Percentiles rank a stretch among this genome's conserved stretches.
Conservation (phyloP, 164 flowering plant species). For the Tetrastigma voinierianum region DNA sequence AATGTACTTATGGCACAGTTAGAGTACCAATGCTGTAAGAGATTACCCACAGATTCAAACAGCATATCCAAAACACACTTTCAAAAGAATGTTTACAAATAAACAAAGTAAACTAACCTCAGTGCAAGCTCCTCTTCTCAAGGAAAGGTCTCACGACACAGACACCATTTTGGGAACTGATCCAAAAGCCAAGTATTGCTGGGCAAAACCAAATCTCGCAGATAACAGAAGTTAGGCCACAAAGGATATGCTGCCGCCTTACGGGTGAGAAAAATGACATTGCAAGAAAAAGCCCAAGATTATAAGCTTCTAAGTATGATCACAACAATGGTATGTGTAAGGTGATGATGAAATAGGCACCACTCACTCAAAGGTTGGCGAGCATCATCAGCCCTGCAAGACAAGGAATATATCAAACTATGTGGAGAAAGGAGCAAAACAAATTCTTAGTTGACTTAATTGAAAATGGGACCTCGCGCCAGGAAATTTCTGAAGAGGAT, state of each 20-base stretch:
- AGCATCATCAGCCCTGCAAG: slow-evolving; percentile 84
- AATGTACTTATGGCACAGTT: not conserved
- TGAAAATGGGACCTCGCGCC: too few relatives aligned
- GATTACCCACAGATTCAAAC: not conserved
- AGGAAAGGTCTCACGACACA: slow-evolving; percentile 93
- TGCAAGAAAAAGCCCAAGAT: slow-evolving; percentile 90
- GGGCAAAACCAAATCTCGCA: slow-evolving; percentile 99
- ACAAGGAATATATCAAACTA: slow-evolving; percentile 6
- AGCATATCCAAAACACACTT: not conserved
- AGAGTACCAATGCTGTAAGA: not conserved
- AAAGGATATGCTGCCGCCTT: slow-evolving; percentile 80
- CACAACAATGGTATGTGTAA: slow-evolving; percentile 91
- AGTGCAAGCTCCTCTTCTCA: slow-evolving; percentile 93
- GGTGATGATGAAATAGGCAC: slow-evolving; percentile 81
- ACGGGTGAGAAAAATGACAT: slow-evolving; percentile 93
- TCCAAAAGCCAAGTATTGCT: slow-evolving; percentile 96
- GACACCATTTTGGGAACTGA: slow-evolving; percentile 99
- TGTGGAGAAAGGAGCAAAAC: not conserved
- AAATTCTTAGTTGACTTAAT: not conserved
- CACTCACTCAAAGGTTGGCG: slow-evolving; percentile 81
- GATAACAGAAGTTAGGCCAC: slow-evolving; percentile 89
- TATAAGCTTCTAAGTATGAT: slow-evolving; percentile 88
- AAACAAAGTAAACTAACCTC: slow-evolving; percentile 51
- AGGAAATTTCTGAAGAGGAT: too few relatives aligned
- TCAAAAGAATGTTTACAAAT: not conserved